Evolutionary conservation across 2,329 filamentous ascomycete genomes (phyloP).

Genomic region (Neospermospora avenae): DNA sequence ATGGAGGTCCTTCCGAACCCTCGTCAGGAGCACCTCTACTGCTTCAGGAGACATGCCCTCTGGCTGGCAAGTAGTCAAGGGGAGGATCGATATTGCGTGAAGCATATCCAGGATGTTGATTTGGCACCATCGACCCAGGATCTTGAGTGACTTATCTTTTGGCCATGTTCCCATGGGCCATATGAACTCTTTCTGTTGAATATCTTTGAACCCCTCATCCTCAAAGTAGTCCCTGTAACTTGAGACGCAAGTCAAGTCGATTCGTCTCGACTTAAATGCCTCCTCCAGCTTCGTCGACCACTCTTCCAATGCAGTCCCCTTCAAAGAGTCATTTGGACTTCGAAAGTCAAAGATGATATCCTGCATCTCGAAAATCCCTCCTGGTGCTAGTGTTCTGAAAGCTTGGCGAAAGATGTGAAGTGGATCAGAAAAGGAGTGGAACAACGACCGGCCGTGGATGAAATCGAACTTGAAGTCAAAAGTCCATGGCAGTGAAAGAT

Average conservation of each 20-base stretch:
- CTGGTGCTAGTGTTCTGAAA: slow-evolving; percentile 1
- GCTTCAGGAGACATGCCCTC: neutral
- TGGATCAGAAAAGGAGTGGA: slow-evolving; percentile 3
- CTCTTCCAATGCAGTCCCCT: neutral
- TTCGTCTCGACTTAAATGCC: slow-evolving; percentile 2
- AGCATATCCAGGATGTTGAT: neutral
- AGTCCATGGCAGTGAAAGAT: slow-evolving; percentile 4
- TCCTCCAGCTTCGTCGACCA: neutral
- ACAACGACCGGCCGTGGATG: slow-evolving; percentile 6
- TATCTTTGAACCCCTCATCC: neutral
- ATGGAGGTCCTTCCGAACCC: neutral
- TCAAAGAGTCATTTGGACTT: neutral
- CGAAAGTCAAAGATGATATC: slow-evolving; percentile 6
- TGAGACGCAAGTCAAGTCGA: slow-evolving; percentile 4
- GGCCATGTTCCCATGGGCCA: neutral
- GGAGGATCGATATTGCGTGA: slow-evolving; percentile 1
- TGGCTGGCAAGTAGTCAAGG: neutral
- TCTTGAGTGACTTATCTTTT: neutral
- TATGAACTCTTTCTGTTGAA: neutral
- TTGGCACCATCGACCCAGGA: neutral
- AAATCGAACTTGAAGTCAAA: slow-evolving; percentile 3
- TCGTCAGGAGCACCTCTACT: neutral
- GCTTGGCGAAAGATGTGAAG: slow-evolving; percentile 3
- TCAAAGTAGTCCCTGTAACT: slow-evolving; percentile 4
- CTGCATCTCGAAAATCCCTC: slow-evolving; percentile 6